Conservation (phyloP, 129 eudicot species). For the carrot (Daucus carota) region DNA sequence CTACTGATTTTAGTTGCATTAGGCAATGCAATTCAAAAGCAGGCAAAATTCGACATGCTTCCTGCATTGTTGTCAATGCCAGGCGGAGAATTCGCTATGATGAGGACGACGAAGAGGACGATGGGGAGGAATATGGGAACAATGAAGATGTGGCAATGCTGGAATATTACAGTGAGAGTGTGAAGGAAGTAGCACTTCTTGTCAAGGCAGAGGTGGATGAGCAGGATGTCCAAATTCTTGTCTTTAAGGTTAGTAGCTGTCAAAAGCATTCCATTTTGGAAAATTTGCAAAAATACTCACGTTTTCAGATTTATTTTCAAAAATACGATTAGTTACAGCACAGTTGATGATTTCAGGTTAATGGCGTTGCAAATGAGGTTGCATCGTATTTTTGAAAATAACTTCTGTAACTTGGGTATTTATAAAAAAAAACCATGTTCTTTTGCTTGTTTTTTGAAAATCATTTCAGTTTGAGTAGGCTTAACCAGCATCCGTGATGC, state of each 20-base stretch:
- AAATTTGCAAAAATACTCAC: too few species aligned
- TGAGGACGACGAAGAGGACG: slow-evolving; percentile 25
- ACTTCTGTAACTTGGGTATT: too few species aligned
- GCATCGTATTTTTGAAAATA: too few species aligned
- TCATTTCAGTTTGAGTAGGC: not conserved
- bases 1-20: not conserved
- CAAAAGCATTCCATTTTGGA: too few species aligned
- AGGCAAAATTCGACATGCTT: not conserved
- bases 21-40: slow-evolving; percentile 7
- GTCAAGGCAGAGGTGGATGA: slow-evolving; percentile 60
- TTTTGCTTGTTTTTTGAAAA: not conserved
- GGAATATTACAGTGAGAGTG: slow-evolving; percentile 57
- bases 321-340: too few species aligned
- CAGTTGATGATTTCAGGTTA: too few species aligned
- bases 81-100: slow-evolving; percentile 48
- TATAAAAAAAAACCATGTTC: too few species aligned
- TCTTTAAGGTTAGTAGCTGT: slow-evolving; percentile 45
- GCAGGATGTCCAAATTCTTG: slow-evolving; percentile 48
- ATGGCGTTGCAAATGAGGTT: too few species aligned
- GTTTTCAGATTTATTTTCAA: too few species aligned
- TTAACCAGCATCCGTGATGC: not conserved
- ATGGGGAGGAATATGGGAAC: slow-evolving; percentile 37
- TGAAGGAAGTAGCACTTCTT: slow-evolving; percentile 53
- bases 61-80: slow-evolving; percentile 20
- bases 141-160: slow-evolving; percentile 58